Evolutionary conservation across 306 rosid species (phyloP), one percentile per base, ranked within the genome.

Genomic region (Luffa acutangula): DNA sequence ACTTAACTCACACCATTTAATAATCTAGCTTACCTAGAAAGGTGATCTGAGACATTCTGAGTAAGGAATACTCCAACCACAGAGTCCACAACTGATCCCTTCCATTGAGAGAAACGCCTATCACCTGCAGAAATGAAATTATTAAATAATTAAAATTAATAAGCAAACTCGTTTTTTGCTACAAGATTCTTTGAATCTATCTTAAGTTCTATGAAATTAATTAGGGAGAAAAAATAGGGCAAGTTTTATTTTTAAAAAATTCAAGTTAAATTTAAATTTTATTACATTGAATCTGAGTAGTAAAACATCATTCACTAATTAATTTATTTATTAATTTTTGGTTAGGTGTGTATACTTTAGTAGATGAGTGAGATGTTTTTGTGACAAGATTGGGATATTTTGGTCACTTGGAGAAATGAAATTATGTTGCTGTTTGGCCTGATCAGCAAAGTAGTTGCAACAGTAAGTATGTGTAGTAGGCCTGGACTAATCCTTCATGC

Each of bases 41-140:
- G 96, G 84, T 96, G 99, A 82, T 96, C 99, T 21, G 99, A 87
- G 56, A 96, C 99, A 87, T 96, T 96, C 83, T 96, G 99, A 64
- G 99, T 96, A 39, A 96, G 97, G 82, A 96, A 96, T 78, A 96
- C 99, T 83, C 99, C 99, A 72, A 96, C 86, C 78, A 96, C 99
- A 5, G 99, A 96, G 88, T 96, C 99, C 82, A 96, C 84, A 58
- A 96, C 98, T 25, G 99, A 96, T 82, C 99, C 99, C 87, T 96
- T 96, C 99, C 99, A 96, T 72, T 51, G 85, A 82, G 99, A 89
- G 88, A 96, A 96, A 79, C 97, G 92, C 76, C 99, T 91, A 79
- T 96, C 99, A 58, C 99, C 99, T 96, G 31, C 0, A 25, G 31
- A 25, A 25, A 25, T 25, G 31, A 25, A 25, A 25, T 25, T 25